phyloP scores from a whole-genome alignment of 192 early-diverging fungal genomes.

The Geosiphon pyriformis region DNA sequence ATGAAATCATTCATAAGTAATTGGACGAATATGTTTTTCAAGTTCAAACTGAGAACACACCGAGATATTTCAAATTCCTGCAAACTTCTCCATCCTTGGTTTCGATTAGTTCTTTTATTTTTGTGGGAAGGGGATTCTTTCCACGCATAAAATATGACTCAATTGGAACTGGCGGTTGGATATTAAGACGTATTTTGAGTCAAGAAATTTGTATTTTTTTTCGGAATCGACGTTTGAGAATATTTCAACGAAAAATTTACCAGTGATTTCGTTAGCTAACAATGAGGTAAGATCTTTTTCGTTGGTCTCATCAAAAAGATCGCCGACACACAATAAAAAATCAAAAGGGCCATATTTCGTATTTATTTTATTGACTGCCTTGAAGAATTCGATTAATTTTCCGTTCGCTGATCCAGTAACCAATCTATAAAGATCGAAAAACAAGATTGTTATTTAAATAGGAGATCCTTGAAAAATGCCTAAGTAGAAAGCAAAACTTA shows the following conservation, averaged over 20 bases:
- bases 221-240: not conserved
- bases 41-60: slow-evolving; percentile 28
- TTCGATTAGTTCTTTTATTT: slow-evolving; percentile 45
- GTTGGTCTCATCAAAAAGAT: slow-evolving; percentile 62
- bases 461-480: too few relatives aligned
- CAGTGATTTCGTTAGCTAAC: slow-evolving; percentile 25
- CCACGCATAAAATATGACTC: slow-evolving; percentile 75
- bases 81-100: slow-evolving; percentile 66
- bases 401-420: slow-evolving; percentile 75
- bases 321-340: slow-evolving; percentile 70
- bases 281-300: slow-evolving; percentile 43
- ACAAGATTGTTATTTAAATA: not conserved
- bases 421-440: slow-evolving; percentile 38
- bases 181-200: not conserved
- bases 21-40: not conserved
- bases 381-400: slow-evolving; percentile 57
- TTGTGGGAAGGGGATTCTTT: slow-evolving; percentile 50
- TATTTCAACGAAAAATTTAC: not conserved
- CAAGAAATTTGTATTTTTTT: not conserved
- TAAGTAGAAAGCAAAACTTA: too few relatives aligned
- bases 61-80: slow-evolving; percentile 68
- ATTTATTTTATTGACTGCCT: slow-evolving; percentile 71
- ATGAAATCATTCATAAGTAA: not conserved
- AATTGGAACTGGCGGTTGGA: slow-evolving; percentile 50
- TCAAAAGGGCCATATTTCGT: slow-evolving; percentile 85